Conservation (phyloP, 257 asterid genomes). For the Fraxinus excelsior region DNA sequence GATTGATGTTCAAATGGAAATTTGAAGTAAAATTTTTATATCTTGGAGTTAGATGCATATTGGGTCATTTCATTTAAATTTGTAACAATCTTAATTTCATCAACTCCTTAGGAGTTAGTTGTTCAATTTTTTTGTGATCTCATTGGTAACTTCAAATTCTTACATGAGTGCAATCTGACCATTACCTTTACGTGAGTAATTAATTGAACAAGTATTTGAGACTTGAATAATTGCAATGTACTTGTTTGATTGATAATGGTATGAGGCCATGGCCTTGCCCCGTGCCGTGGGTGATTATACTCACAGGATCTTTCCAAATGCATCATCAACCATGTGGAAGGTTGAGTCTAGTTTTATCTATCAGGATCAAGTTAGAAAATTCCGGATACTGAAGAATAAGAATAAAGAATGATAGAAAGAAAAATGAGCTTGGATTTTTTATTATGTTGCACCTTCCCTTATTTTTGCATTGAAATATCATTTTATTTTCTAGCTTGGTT, state of each 20-base stretch:
- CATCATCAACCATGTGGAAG: neutral
- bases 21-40: neutral
- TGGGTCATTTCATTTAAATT: neutral
- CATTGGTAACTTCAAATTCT: neutral
- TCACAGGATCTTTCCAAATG: neutral
- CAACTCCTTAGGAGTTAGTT: neutral
- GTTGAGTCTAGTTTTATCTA: neutral
- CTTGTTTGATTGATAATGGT: neutral
- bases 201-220: neutral
- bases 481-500: too few relatives aligned
- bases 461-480: too few relatives aligned
- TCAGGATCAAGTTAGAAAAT: neutral
- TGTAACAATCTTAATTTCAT: neutral
- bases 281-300: neutral
- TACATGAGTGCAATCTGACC: neutral
- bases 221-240: neutral
- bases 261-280: neutral
- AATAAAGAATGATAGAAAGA: neutral
- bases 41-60: neutral
- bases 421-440: too few relatives aligned
- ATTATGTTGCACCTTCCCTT: too few relatives aligned
- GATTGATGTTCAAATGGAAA: neutral
- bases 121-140: neutral
- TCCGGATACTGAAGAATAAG: neutral
- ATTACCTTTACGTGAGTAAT: neutral